Base-by-base conservation (phyloP, 257 asterid species). In the Verbena officinalis region DNA sequence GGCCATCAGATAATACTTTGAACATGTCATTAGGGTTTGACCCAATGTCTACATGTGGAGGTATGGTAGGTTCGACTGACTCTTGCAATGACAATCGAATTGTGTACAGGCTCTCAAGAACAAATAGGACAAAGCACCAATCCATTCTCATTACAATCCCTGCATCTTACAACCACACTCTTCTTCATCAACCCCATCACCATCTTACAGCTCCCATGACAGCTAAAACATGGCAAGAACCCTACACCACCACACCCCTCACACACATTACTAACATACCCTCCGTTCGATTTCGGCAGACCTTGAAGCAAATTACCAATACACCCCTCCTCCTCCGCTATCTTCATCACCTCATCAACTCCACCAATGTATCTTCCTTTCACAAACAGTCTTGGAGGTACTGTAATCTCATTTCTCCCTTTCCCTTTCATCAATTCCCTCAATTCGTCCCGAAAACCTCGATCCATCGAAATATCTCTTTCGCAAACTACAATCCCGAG, bases 351-450 rank as follows among this genome's bases (percentile, higher is more conserved):
- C 65, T 80, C 96, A 56, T 92, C 97, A 4, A 64, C 80, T 3
- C 98, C 98, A 13, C 98, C 98, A 2, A 92, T 63, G 27, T 92
- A 92, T 67, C 84, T 84, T 55, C 97, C 98, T 57, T 73, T 89
- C 39, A 92, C 75, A 46, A 92, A 89, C 48, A 92, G 79, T 39
- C 95, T 68, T 0, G 98, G 98, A 1, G 98, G 98, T 9, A 82
- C 59, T 7, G 36, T 30, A 65, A 72, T 14, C 34, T 63, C 86
- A 1, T 48, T 62, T 3, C 36, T 71, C 54, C 64, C 83, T 59
- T 75, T 83, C 15, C 77, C 83, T 55, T 78, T 79, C 85, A 92
- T 54, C 65, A 92, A 38, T 48, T 80, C 83, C 77, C 77, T 77
- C 17, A 92, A 50, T 48, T 89, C 98, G 0, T 89, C 93, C 72